These are phyloP conservation scores for Hyaloraphidium curvatum DNA, from an alignment of 192 early-diverging fungal genomes.

Conservation along the genomic window DNA sequence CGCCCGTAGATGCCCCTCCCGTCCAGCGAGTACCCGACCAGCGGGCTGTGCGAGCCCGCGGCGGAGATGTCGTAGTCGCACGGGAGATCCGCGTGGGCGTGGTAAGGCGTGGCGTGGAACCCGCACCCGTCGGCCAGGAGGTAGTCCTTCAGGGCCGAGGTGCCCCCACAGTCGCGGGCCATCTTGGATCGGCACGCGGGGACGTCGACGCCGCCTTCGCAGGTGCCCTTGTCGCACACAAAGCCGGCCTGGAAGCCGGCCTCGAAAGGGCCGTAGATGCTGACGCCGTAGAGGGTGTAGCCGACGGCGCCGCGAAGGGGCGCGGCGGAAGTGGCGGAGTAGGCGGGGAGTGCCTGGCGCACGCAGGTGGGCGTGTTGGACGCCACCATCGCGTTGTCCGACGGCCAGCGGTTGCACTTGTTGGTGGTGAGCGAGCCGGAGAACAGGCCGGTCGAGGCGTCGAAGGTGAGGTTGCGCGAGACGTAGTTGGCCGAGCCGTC, in stretches of 20 bases:
- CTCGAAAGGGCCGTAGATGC: slow-evolving; percentile 5
- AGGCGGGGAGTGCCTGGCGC: too few relatives aligned
- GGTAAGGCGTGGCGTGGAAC: background rate
- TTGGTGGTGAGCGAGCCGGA: too few relatives aligned
- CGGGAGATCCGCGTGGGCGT: background rate
- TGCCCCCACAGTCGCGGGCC: slow-evolving; percentile 1
- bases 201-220: slow-evolving; percentile 4
- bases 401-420: too few relatives aligned
- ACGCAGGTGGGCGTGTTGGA: too few relatives aligned
- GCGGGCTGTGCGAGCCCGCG: background rate
- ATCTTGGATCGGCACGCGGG: background rate
- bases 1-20: slow-evolving; percentile 3
- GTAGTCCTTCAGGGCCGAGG: background rate
- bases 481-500: too few relatives aligned
- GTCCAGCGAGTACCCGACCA: slow-evolving; percentile 5
- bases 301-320: too few relatives aligned
- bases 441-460: too few relatives aligned
- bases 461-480: too few relatives aligned
- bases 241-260: slow-evolving; percentile 3
- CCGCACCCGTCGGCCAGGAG: slow-evolving; percentile 1
- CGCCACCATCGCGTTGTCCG: too few relatives aligned
- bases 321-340: too few relatives aligned
- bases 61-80: background rate
- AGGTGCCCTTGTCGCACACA: background rate
- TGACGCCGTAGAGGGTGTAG: too few relatives aligned